Evolutionary conservation across 140 eudicot species (phyloP).

Genomic region (Ambrosia hybrid): DNA sequence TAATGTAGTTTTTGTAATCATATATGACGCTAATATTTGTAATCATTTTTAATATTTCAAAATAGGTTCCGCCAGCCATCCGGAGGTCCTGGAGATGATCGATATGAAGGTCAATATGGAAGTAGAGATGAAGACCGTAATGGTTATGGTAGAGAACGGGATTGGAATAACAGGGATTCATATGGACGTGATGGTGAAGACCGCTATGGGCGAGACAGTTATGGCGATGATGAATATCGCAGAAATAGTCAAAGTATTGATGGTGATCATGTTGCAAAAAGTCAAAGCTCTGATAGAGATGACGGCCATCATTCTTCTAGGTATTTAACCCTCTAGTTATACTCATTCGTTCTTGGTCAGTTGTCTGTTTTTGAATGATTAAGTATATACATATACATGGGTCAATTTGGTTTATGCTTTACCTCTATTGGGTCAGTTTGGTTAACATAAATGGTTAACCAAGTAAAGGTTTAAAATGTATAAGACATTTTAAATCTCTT

Average conservation of each 20-base stretch:
- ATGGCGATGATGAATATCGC: conserved; percentile 71
- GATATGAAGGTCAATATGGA: conserved; percentile 48
- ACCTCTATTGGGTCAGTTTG: neutral
- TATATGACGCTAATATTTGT: neutral
- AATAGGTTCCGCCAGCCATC: conserved; percentile 64
- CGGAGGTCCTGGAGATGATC: conserved; percentile 54
- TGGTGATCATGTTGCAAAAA: conserved; percentile 57
- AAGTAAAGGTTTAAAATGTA: too few species aligned
- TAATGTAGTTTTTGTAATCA: neutral
- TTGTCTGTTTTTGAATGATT: conserved; percentile 25
- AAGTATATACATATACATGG: neutral
- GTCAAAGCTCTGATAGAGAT: conserved; percentile 81
- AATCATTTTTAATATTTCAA: neutral
- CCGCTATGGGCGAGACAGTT: conserved; percentile 33
- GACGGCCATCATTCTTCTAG: conserved; percentile 46
- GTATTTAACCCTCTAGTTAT: neutral
- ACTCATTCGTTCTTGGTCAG: neutral
- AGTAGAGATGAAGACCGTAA: neutral
- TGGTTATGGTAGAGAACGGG: neutral
- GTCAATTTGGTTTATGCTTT: too few species aligned
- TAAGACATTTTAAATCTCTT: too few species aligned
- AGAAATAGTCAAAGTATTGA: conserved; percentile 56
- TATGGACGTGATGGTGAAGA: neutral
- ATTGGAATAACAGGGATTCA: conserved; percentile 30
- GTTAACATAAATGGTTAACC: neutral